Evolutionary conservation across 176 grass and related monocot genomes (phyloP).

Genomic region (Chrysopogon serrulatus): DNA sequence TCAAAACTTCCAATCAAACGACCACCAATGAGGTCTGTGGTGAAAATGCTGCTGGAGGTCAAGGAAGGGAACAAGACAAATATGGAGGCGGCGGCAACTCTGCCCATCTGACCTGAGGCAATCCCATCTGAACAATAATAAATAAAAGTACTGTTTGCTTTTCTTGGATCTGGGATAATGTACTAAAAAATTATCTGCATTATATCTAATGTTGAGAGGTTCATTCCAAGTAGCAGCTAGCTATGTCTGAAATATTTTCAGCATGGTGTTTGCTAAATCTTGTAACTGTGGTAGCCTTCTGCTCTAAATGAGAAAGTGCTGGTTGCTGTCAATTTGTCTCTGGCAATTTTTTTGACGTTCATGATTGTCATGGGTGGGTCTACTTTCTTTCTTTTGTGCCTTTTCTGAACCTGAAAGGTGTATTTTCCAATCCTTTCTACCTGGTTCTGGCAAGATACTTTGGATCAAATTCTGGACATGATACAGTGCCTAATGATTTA

Average conservation of each 20-base stretch:
- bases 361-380: not conserved
- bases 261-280: not conserved
- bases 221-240: conserved; percentile 15
- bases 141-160: conserved; percentile 4
- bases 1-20: conserved; percentile 48
- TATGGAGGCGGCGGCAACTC: not conserved
- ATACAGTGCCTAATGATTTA: conserved; percentile 2
- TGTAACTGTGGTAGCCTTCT: not conserved
- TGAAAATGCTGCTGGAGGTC: conserved; percentile 67
- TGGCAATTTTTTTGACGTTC: not conserved
- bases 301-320: conserved; percentile 6
- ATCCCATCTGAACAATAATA: not conserved
- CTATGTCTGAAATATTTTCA: conserved; percentile 13
- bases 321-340: conserved; percentile 17
- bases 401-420: not conserved
- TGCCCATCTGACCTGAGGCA: not conserved
- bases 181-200: conserved; percentile 19
- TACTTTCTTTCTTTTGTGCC: not conserved
- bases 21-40: conserved; percentile 73
- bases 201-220: conserved; percentile 7
- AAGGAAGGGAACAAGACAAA: conserved; percentile 27
- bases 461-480: conserved; percentile 34
- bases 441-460: conserved; percentile 17
- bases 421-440: conserved; percentile 5
- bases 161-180: conserved; percentile 19